Evolutionary conservation across 2,329 filamentous ascomycete species (phyloP).

Genomic region (Bisporella sp.): DNA sequence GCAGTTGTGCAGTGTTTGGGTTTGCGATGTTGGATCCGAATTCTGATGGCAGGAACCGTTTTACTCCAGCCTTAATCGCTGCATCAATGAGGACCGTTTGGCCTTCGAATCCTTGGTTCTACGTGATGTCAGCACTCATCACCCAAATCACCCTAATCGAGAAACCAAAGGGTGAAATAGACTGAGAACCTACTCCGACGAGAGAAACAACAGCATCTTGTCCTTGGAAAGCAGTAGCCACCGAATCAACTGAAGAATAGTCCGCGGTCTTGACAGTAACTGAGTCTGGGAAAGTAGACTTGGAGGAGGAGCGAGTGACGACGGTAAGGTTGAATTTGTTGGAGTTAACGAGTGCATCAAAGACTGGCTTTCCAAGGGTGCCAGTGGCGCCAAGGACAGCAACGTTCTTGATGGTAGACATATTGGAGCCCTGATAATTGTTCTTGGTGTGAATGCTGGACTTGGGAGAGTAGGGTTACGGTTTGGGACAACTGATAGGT

Average conservation of each 20-base stretch:
- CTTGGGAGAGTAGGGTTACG: no score
- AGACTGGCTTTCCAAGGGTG: conserved; percentile 23
- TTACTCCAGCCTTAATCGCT: conserved; percentile 48
- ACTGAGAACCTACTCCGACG: background rate
- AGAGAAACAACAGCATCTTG: conserved; percentile 17
- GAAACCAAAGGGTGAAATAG: no score
- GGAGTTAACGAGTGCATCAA: conserved; percentile 23
- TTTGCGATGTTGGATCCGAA: conserved; percentile 38
- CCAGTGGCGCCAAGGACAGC: conserved; percentile 15
- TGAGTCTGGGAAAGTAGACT: conserved; percentile 15
- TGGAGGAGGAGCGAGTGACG: conserved; percentile 25
- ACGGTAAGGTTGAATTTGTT: conserved; percentile 26
- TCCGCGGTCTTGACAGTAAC: conserved; percentile 15
- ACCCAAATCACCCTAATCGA: no score
- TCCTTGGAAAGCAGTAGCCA: conserved; percentile 22
- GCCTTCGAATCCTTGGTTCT: no score
- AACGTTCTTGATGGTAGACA: background rate
- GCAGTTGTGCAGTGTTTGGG: conserved; percentile 33
- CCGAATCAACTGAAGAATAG: conserved; percentile 5
- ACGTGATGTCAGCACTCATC: no score
- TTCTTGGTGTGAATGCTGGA: no score
- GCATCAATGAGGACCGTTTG: conserved; percentile 44
- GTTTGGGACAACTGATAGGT: no score
- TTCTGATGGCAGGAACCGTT: conserved; percentile 54
- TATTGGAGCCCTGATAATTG: background rate